These are phyloP conservation scores for Oryza officinalis DNA, from an alignment of 176 grass and related monocot genomes.

Conservation along the genomic window DNA sequence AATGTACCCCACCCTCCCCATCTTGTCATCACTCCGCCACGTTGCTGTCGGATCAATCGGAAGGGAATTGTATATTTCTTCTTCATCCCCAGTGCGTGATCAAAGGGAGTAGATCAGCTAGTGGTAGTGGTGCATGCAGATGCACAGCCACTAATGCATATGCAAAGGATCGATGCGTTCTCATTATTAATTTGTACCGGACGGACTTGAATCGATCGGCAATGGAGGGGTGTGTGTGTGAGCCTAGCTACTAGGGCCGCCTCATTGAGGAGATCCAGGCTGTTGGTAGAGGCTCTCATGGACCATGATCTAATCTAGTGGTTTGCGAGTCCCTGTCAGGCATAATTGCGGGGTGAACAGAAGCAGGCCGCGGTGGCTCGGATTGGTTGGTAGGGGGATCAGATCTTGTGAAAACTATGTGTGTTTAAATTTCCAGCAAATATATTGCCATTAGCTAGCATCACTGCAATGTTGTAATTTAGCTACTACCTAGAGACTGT, in stretches of 20 bases:
- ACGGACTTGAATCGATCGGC: neutral
- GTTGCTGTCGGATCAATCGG: conserved; percentile 39
- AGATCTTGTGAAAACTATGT: conserved; percentile 35
- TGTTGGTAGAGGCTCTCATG: conserved; percentile 24
- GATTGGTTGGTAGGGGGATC: conserved; percentile 34
- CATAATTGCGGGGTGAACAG: conserved; percentile 14
- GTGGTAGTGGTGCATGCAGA: neutral
- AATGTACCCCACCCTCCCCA: conserved; percentile 53
- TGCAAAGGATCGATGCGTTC: neutral
- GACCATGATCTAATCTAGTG: conserved; percentile 34
- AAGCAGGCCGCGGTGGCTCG: neutral
- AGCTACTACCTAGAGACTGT: neutral
- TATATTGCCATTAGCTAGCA: neutral
- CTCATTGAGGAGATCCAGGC: conserved; percentile 37
- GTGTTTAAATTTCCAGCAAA: neutral
- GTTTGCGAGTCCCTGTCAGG: conserved; percentile 41
- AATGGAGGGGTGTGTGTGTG: neutral
- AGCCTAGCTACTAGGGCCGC: neutral
- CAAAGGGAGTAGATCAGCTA: neutral
- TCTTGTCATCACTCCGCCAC: conserved; percentile 37
- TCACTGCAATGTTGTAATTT: neutral
- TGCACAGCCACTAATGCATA: conserved; percentile 2
- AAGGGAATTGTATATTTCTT: conserved; percentile 1
- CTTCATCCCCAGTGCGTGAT: neutral
- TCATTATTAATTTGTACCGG: conserved; percentile 35